Percentiles rank a stretch among this genome's conserved stretches.
phyloP scores from a whole-genome alignment of 129 eudicot species.

The Helianthus tuberosus region DNA sequence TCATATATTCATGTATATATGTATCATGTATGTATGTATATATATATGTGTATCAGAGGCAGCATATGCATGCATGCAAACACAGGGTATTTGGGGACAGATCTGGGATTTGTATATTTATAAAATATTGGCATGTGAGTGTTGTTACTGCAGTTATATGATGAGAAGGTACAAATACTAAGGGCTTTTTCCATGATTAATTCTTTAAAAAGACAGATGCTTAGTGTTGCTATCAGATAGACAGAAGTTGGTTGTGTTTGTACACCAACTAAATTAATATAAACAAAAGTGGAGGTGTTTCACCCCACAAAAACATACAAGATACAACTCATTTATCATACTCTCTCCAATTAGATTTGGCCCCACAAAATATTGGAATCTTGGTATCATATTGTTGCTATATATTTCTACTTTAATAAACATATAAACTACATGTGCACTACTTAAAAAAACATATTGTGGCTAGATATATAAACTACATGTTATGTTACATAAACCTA shows the following conservation, averaged over 20 bases:
- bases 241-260: slow-evolving; percentile 47
- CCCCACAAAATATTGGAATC: slow-evolving; percentile 16
- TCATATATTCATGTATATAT: slow-evolving; percentile 17
- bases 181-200: slow-evolving; percentile 37
- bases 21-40: slow-evolving; percentile 2
- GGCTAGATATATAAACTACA: neutral
- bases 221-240: slow-evolving; percentile 30
- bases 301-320: slow-evolving; percentile 19
- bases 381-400: neutral
- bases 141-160: slow-evolving; percentile 49
- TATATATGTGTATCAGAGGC: neutral
- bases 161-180: slow-evolving; percentile 40
- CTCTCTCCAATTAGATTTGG: slow-evolving; percentile 32
- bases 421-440: neutral
- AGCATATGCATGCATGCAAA: slow-evolving; percentile 20
- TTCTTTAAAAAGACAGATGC: slow-evolving; percentile 31
- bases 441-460: neutral
- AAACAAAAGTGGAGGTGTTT: slow-evolving; percentile 27
- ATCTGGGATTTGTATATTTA: slow-evolving; percentile 28
- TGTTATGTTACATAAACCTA: neutral
- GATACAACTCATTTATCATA: slow-evolving; percentile 12
- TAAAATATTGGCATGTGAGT: slow-evolving; percentile 26
- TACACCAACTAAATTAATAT: slow-evolving; percentile 40
- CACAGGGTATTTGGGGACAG: slow-evolving; percentile 39
- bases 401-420: neutral